Conservation (phyloP, 2,329 filamentous ascomycete species). For the Stemphylium lycopersici region DNA sequence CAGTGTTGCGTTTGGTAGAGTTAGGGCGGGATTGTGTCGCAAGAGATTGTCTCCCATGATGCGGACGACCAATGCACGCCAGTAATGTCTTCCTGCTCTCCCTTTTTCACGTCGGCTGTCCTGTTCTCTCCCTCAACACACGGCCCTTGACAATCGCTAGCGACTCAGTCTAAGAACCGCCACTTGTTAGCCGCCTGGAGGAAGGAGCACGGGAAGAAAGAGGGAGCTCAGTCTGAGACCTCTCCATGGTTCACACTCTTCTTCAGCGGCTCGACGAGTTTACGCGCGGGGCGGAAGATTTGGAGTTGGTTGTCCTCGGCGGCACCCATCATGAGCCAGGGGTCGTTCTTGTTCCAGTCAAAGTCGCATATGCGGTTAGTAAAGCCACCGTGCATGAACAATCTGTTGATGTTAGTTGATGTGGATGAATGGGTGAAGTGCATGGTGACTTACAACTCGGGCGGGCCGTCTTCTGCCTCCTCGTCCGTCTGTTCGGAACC, state of each 20-base stretch:
- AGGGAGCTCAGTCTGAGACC: conserved; percentile 43
- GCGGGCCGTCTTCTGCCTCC: conserved; percentile 91
- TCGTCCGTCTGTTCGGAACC: conserved; percentile 95
- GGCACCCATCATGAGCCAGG: conserved; percentile 94
- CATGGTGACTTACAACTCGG: conserved; percentile 75
- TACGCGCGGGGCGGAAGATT: conserved; percentile 64
- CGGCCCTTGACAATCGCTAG: too few relatives aligned
- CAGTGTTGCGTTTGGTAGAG: background rate
- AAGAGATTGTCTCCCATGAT: background rate
- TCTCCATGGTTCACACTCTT: conserved; percentile 47
- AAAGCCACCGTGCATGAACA: conserved; percentile 99
- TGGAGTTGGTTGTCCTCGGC: conserved; percentile 97
- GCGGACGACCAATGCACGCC: too few relatives aligned
- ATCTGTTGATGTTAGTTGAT: conserved; percentile 53
- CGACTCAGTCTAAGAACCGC: too few relatives aligned
- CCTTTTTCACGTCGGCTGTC: too few relatives aligned
- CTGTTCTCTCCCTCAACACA: too few relatives aligned
- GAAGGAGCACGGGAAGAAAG: background rate
- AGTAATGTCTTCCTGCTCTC: too few relatives aligned
- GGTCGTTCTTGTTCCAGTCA: conserved; percentile 95
- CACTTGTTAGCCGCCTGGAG: background rate
- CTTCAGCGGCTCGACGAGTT: conserved; percentile 45
- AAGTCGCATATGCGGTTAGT: conserved; percentile 97
- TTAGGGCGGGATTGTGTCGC: background rate
- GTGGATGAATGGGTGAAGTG: background rate